Base-by-base conservation (phyloP, 306 rosid genomes). In the Fagus sylvatica region DNA sequence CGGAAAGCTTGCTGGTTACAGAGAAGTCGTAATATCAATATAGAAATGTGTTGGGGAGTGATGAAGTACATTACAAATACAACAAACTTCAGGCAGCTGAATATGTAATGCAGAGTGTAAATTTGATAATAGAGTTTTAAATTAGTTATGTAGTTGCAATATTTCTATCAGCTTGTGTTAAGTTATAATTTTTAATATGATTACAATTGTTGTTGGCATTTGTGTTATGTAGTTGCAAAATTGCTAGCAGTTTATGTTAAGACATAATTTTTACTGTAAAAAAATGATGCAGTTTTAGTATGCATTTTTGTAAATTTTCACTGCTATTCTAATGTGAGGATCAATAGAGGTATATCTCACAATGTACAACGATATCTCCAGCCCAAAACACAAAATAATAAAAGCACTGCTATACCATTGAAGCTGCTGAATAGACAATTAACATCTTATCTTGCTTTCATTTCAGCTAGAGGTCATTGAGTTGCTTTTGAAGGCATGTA, bases 401-500 rank as follows among this genome's bases (percentile, higher is more conserved):
- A 1, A 3, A 39, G 16, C 12, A 37, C 5, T 40, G 22, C 37
- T 70, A 30, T 37, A 55, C 49, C 34, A 30, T 9, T 72, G 76
- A 65, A 56, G 34, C 78, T 75, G 61, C 68, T n/a, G 71, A 57
- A 39, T 48, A 5, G 66, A 66, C 13, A n/a, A 11, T 84, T 86
- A 74, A 86, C 40, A 71, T 51, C 71, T 64, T 64, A 71, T 74
- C 68, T 42, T 66, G 6, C 49, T 32, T 69, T 76, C 54, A 59
- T 87, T 39, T 73, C 89, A 90, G 98, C 59, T 92, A 69, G 93
- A 90, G 76, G 84, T 92, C 71, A 84, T 95, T 59, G 88, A 92
- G 89, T 67, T 88, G 42, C 89, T 95, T 71, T 65, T 91, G 83
- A 91, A 93, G 86, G 88, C 91, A 62, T 95, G 98, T 79, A 86